phyloP scores from a whole-genome alignment of 2,329 filamentous ascomycete species.

The Bipolaris zeicola region DNA sequence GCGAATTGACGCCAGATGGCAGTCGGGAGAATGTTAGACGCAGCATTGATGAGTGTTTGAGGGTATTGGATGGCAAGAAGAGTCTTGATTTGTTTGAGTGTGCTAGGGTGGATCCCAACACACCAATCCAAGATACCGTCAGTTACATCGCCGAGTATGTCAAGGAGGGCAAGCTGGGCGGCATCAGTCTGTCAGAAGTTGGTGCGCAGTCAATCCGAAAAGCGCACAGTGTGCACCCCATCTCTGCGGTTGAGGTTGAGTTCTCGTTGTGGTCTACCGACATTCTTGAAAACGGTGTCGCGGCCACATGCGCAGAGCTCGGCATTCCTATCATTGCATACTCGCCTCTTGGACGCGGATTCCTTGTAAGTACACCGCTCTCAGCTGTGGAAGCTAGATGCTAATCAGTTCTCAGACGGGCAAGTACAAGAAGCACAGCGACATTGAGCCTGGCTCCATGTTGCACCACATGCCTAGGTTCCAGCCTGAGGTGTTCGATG shows the following conservation, averaged over 20 bases:
- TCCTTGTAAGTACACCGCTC: constrained; percentile 47
- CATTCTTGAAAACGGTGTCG: constrained; percentile 63
- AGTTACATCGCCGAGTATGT: constrained; percentile 49
- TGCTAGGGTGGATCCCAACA: constrained; percentile 52
- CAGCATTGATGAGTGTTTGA: constrained; percentile 55
- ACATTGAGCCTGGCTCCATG: constrained; percentile 64
- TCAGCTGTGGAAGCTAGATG: not conserved
- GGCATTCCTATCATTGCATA: constrained; percentile 72
- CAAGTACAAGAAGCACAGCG: constrained; percentile 56
- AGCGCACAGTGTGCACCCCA: constrained; percentile 59
- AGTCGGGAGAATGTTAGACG: constrained; percentile 49
- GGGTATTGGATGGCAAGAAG: constrained; percentile 54
- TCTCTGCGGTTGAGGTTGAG: constrained; percentile 66
- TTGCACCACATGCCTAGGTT: constrained; percentile 62
- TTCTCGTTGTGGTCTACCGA: constrained; percentile 63
- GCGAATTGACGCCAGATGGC: constrained; percentile 48
- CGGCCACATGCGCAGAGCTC: constrained; percentile 63
- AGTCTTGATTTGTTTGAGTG: constrained; percentile 56
- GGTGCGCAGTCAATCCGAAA: constrained; percentile 54
- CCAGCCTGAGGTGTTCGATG: constrained; percentile 65
- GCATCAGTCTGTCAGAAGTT: constrained; percentile 55
- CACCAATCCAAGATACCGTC: constrained; percentile 54
- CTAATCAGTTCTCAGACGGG: constrained; percentile 44
- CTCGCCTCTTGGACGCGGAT: constrained; percentile 70
- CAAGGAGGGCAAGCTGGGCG: constrained; percentile 52